Conservation (phyloP, 495 filamentous ascomycete genomes). For the Antarctomyces pellizariae region DNA sequence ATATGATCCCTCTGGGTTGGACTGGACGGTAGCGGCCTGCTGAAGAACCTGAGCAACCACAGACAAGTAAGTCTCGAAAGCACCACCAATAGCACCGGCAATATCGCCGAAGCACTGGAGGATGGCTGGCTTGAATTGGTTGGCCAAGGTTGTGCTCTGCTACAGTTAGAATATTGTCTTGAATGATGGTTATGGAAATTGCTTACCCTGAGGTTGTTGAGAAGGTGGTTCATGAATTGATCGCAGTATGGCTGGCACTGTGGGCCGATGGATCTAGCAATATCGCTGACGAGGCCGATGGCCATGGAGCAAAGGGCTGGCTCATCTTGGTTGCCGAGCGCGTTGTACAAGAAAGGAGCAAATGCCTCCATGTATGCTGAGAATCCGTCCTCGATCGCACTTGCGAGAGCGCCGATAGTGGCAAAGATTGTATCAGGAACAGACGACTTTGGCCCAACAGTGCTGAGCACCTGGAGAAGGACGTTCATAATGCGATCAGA, state of each 20-base stretch:
- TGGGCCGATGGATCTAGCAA: slow-evolving; percentile 73
- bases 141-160: slow-evolving; percentile 48
- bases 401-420: slow-evolving; percentile 64
- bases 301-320: slow-evolving; percentile 86
- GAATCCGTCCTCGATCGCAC: slow-evolving; percentile 77
- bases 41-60: slow-evolving; percentile 86
- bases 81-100: slow-evolving; percentile 76
- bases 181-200: slow-evolving; percentile 2
- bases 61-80: slow-evolving; percentile 78
- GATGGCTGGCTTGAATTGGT: slow-evolving; percentile 95
- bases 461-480: slow-evolving; percentile 54
- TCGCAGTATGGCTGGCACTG: slow-evolving; percentile 87
- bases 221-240: slow-evolving; percentile 85
- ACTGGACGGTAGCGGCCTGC: slow-evolving; percentile 58
- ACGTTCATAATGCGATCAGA: slow-evolving; percentile 84
- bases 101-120: slow-evolving; percentile 96
- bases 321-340: slow-evolving; percentile 86
- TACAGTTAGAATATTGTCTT: slow-evolving; percentile 11
- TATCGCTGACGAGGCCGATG: slow-evolving; percentile 89
- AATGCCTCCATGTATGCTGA: slow-evolving; percentile 93
- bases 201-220: slow-evolving; percentile 70
- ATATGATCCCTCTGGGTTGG: slow-evolving; percentile 44
- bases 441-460: slow-evolving; percentile 65
- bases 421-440: slow-evolving; percentile 88
- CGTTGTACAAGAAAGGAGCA: slow-evolving; percentile 71